Evolutionary conservation across 257 asterid species (phyloP).

Genomic region (Prunella vulgaris): DNA sequence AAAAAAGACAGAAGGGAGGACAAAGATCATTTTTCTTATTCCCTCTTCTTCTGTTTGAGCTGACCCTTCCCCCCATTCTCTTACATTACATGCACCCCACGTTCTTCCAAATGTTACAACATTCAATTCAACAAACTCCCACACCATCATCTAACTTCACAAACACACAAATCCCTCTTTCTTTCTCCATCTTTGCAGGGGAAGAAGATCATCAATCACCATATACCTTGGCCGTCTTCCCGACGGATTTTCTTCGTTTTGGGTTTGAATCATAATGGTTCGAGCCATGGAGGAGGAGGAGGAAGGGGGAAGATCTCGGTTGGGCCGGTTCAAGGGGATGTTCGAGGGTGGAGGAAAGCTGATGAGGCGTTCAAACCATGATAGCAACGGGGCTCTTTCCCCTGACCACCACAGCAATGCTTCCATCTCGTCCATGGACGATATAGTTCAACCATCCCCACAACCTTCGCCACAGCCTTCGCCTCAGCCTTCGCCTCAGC

Average conservation of each 20-base stretch:
- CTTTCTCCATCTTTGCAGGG: not conserved
- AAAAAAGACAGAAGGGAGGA: constrained; percentile 11
- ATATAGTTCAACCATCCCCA: not conserved
- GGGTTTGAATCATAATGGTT: constrained; percentile 1
- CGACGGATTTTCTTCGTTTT: not conserved
- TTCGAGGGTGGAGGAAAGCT: constrained; percentile 23
- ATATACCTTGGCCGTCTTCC: not conserved
- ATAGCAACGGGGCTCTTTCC: constrained; percentile 8
- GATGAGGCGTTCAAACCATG: constrained; percentile 17
- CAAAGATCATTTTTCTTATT: not conserved
- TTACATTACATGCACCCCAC: constrained; percentile 44
- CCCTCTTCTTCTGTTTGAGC: constrained; percentile 9
- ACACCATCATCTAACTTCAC: not conserved
- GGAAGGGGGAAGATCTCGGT: constrained; percentile 23
- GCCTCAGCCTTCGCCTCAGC: not conserved
- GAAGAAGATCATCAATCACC: not conserved
- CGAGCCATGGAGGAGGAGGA: constrained; percentile 38
- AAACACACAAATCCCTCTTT: not conserved
- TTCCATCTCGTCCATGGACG: not conserved
- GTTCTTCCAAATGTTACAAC: constrained; percentile 22
- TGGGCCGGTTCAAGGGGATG: constrained; percentile 30
- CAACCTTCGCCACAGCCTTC: not conserved
- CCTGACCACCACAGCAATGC: not conserved
- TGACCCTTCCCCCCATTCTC: constrained; percentile 1
- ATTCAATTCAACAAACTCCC: not conserved